Conservation (phyloP, 495 filamentous ascomycete genomes). For the Talaromyces thailandensis region DNA sequence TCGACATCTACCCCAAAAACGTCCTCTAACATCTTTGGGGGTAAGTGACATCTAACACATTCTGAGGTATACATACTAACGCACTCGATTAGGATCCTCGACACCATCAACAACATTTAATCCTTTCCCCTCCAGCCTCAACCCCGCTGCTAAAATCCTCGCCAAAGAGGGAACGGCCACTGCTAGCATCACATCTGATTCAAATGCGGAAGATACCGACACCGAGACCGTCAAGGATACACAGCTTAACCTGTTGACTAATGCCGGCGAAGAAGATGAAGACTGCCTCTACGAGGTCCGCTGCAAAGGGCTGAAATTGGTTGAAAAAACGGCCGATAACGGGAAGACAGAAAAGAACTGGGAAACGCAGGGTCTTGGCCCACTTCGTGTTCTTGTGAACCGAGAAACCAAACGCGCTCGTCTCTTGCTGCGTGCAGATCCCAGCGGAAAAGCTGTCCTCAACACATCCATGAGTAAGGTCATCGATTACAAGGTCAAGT, state of each 20-base stretch:
- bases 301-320: constrained; percentile 52
- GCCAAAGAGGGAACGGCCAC: constrained; percentile 1
- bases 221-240: constrained; percentile 44
- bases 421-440: constrained; percentile 58
- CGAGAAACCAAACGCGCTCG: constrained; percentile 52
- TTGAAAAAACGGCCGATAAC: constrained; percentile 13
- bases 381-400: constrained; percentile 58
- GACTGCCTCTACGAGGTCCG: constrained; percentile 51
- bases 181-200: constrained; percentile 47
- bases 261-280: constrained; percentile 67
- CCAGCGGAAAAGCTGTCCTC: constrained; percentile 57
- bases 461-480: constrained; percentile 54
- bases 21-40: constrained; percentile 20
- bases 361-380: constrained; percentile 54
- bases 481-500: constrained; percentile 44
- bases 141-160: constrained; percentile 18
- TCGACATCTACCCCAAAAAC: constrained; percentile 12
- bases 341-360: constrained; percentile 36
- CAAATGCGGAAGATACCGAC: constrained; percentile 50
- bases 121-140: constrained; percentile 3
- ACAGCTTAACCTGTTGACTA: constrained; percentile 51
- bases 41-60: constrained; percentile 17
- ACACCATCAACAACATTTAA: neutral
- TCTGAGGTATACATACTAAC: constrained; percentile 39
- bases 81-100: neutral